A percentile compares a stretch with the other conserved stretches of the same genome.
phyloP scores from a whole-genome alignment of 129 eudicot genomes.

The Artemisia argyi region DNA sequence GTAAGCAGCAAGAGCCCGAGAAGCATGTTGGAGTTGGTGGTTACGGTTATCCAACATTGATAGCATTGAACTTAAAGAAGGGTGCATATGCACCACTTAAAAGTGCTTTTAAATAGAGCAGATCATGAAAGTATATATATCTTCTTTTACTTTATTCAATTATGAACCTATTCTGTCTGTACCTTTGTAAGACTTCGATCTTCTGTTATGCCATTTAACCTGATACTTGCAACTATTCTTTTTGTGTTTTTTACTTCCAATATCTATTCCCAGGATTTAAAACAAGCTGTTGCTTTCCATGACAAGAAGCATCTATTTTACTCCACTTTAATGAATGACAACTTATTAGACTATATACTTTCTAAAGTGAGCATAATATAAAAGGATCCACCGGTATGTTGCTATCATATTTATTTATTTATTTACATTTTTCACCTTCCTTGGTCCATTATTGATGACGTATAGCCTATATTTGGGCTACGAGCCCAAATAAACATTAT shows the following conservation, averaged over 20 bases:
- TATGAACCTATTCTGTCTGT: conserved; percentile 11
- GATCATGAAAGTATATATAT: no score
- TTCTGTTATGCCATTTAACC: background rate
- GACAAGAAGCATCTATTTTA: conserved; percentile 78
- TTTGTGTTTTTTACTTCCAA: conserved; percentile 3
- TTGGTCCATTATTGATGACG: no score
- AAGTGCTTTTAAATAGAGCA: no score
- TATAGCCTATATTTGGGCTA: no score
- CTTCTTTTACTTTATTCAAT: no score
- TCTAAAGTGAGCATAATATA: conserved; percentile 67
- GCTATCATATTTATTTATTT: conserved; percentile 12
- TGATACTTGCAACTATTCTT: no score
- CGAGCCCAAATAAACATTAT: no score
- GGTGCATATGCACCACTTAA: no score
- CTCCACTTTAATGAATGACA: conserved; percentile 83
- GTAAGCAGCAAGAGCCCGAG: no score
- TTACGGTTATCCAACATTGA: no score
- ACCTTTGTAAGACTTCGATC: conserved; percentile 1
- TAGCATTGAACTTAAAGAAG: no score
- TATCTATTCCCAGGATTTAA: conserved; percentile 59
- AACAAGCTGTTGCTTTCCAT: conserved; percentile 57
- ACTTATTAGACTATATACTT: conserved; percentile 70
- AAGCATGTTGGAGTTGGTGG: no score
- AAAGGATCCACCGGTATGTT: conserved; percentile 59
- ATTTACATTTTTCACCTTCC: background rate